Base-by-base conservation (phyloP, 2,329 filamentous ascomycete species). In the Nannizzia gypsea region DNA sequence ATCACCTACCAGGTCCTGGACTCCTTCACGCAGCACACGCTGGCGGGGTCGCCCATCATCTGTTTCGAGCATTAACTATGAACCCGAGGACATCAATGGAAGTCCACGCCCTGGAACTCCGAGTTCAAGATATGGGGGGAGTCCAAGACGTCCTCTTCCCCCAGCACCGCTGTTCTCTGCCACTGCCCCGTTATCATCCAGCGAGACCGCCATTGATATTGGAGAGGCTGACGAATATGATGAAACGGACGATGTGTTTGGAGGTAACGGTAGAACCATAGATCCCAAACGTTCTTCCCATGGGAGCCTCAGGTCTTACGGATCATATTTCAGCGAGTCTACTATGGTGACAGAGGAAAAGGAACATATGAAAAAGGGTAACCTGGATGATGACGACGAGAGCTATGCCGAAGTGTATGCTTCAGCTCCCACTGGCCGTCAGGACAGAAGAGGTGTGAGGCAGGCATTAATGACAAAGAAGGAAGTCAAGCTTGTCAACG, bases 401-500 rank as follows among this genome's bases (percentile, higher is more conserved):
- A 87, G 90, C 69, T 87, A 75, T 46, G 67, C 68, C 1, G 89
- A 75, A 58, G 68, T 79, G 58, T 96, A 96, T 70, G 92, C 89
- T 0, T 89, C 90, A 0, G 92, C 90, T 0, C 93, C 93, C 0
- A 83, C 87, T 59, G 90, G 89, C 6, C 88, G 89, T 60, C 93
- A 99, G 71, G 86, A 89, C 69, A 84, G 93, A 60, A 83, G 93
- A 68, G 93, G 93, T 60, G 89, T 92, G 28, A 84, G 92, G 65
- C 83, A 87, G 31, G 89, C 90, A 2, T 89, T 96, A 68, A 92
- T 92, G 83, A 84, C 87, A 9, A 93, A 86, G 74, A 96, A 95
- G 70, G 92, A 97, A 73, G 93, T 99, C 59, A 86, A 90, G 68
- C 82, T 99, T 50, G 95, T 97, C 80, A 97, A 99, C 70, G 93